Percentiles rank a stretch among this genome's conserved stretches.
phyloP scores from a whole-genome alignment of 2,329 filamentous ascomycete species.

The Talaromyces sp. region DNA sequence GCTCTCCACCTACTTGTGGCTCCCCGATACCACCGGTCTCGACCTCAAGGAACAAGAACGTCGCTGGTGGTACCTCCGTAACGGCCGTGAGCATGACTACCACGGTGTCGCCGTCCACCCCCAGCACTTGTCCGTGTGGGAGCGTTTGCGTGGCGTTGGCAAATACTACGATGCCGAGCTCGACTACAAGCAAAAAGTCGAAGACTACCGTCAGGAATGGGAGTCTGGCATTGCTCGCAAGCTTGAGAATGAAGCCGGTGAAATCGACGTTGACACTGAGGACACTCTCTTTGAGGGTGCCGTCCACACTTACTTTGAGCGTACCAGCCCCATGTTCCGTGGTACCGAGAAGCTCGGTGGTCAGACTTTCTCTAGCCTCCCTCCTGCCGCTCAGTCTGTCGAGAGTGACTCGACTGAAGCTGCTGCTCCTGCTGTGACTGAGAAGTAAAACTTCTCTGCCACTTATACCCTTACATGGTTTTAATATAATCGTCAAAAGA shows the following conservation, averaged over 20 bases:
- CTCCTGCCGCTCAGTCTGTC: slow-evolving; percentile 26
- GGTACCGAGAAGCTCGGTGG: slow-evolving; percentile 29
- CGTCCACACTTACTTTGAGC: slow-evolving; percentile 51
- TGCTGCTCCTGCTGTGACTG: neutral
- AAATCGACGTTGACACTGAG: slow-evolving; percentile 38
- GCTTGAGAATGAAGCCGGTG: slow-evolving; percentile 45
- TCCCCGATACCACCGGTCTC: slow-evolving; percentile 94
- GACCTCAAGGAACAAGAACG: slow-evolving; percentile 97
- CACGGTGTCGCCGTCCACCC: slow-evolving; percentile 91
- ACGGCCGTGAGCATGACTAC: slow-evolving; percentile 73
- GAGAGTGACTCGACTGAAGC: slow-evolving; percentile 10
- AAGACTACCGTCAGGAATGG: slow-evolving; percentile 66
- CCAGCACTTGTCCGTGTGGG: slow-evolving; percentile 81
- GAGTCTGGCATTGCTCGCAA: slow-evolving; percentile 47
- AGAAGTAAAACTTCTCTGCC: slow-evolving; percentile 1
- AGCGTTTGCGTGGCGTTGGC: slow-evolving; percentile 69
- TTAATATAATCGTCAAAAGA: neutral
- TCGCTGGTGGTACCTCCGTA: slow-evolving; percentile 80
- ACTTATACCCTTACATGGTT: neutral
- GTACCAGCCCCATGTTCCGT: slow-evolving; percentile 44
- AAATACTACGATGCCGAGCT: slow-evolving; percentile 78
- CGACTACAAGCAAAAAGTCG: slow-evolving; percentile 78
- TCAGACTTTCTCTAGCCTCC: slow-evolving; percentile 29
- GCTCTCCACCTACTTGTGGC: slow-evolving; percentile 74
- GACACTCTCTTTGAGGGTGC: slow-evolving; percentile 47